Evolutionary conservation across 2,329 filamentous ascomycete species (phyloP), one percentile per base, ranked within the genome.

Genomic region (Hypoxylon sp.): DNA sequence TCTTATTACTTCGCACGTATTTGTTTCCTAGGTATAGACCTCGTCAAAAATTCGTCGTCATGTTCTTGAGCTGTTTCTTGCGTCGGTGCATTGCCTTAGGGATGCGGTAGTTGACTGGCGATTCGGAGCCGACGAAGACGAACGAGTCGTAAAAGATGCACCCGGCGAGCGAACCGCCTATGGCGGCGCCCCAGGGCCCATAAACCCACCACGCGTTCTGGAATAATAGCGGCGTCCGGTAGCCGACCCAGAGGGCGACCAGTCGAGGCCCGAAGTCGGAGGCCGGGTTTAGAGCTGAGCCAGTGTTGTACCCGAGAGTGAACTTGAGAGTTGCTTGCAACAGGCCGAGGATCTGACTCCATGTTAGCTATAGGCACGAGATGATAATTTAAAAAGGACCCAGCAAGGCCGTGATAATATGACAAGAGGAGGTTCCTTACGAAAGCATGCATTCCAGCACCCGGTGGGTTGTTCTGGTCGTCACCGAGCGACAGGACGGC

Each of bases 391-490:
- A 9, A n/a, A n/a, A n/a, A 23, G 11, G 18, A 10, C 4, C 15
- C 8, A 9, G 17, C 7, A 38, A 3, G 4, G 8, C 2, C n/a
- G 13, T 15, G 35, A 2, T 35, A 18, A 38, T 20, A 20, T 20
- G 11, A 10, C 27, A 3, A 18, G 15, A 9, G 10, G 17, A 21
- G 4, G 31, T 1, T 20, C 58, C 55, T 26, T 53, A 62, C 62
- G 40, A 75, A 67, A 2, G 74, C 72, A 48, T 75, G 72, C 63
- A 75, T 76, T 4, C 74, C 74, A 4, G 72, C 72, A 0, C 72
- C 73, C 0, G 74, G 74, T 0, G 74, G 70, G 17, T 74, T 72
- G 33, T 76, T 76, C 48, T 74, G 72, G 48, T 75, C 73, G 35
- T 76, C 74, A 7, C 73, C 74, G 0, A 75, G 61, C 0, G 74